A percentile compares a stretch with the other conserved stretches of the same genome.
phyloP scores from a whole-genome alignment of 108 stramenopile genomes.

The Aurantiochytrium sp. region DNA sequence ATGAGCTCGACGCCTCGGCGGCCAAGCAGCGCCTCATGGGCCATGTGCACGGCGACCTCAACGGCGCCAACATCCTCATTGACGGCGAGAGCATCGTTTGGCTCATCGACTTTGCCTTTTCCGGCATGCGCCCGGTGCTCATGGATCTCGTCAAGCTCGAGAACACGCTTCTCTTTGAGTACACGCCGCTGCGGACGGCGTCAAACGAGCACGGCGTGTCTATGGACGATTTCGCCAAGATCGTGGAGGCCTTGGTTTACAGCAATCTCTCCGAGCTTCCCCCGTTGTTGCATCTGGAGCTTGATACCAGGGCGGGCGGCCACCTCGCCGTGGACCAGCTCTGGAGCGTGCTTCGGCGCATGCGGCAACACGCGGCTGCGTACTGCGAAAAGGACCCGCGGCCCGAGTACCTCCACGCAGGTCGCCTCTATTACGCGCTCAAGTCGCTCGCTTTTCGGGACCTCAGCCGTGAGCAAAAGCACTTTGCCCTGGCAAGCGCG shows the following conservation, averaged over 20 bases:
- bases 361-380: not conserved
- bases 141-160: conserved; percentile 14
- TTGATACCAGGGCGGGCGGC: not conserved
- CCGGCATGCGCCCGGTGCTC: not conserved
- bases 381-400: not conserved
- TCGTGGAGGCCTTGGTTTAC: not conserved
- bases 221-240: not conserved
- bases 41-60: not conserved
- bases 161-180: not conserved
- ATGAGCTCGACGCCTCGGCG: not conserved
- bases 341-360: not conserved
- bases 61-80: conserved; percentile 28
- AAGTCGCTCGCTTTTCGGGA: conserved; percentile 9
- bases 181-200: not conserved
- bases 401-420: not conserved
- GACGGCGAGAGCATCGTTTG: conserved; percentile 16
- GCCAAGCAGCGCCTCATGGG: not conserved
- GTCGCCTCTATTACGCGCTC: not conserved
- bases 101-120: conserved; percentile 28
- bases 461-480: not conserved
- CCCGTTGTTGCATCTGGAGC: not conserved
- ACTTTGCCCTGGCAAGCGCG: not conserved
- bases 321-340: not conserved
- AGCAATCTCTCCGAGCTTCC: not conserved
- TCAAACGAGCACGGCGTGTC: not conserved